Evolutionary conservation across 768 basidiomycete species (phyloP).

Genomic region (Tricholoma matsutake): DNA sequence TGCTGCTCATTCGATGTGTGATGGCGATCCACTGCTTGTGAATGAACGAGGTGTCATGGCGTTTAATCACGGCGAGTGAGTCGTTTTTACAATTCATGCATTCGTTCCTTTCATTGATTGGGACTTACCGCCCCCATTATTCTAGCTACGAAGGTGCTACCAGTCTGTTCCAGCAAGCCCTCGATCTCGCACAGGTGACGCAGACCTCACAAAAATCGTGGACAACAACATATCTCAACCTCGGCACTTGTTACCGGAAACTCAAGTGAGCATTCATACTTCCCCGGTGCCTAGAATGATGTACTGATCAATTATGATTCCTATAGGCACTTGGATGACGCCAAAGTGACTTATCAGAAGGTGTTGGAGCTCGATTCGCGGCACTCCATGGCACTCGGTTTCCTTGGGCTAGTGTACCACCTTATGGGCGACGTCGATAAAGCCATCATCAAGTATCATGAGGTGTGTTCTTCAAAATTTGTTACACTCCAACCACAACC

Average conservation of each 20-base stretch:
- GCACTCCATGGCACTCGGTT: conserved; percentile 76
- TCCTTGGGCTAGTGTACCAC: conserved; percentile 88
- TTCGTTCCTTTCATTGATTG: background rate
- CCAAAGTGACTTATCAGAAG: conserved; percentile 68
- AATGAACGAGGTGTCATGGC: conserved; percentile 95
- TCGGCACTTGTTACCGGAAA: conserved; percentile 87
- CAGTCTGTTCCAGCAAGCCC: conserved; percentile 65
- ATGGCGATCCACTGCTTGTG: conserved; percentile 82
- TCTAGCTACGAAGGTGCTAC: conserved; percentile 72
- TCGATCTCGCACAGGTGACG: conserved; percentile 80
- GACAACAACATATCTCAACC: conserved; percentile 88
- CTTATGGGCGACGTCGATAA: conserved; percentile 67
- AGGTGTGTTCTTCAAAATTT: conserved; percentile 46
- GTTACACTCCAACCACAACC: background rate
- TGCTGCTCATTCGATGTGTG: conserved; percentile 78
- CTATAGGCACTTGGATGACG: conserved; percentile 53
- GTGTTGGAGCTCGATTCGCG: conserved; percentile 89
- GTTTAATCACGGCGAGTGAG: conserved; percentile 81
- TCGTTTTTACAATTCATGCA: conserved; percentile 8
- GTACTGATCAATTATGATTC: conserved; percentile 6
- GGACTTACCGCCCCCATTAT: background rate
- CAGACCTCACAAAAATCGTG: conserved; percentile 84
- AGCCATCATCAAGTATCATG: conserved; percentile 90
- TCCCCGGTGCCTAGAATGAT: background rate
- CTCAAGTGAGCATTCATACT: conserved; percentile 50